Evolutionary conservation across 257 asterid genomes (phyloP).

Genomic region (Solanum peruvianum): DNA sequence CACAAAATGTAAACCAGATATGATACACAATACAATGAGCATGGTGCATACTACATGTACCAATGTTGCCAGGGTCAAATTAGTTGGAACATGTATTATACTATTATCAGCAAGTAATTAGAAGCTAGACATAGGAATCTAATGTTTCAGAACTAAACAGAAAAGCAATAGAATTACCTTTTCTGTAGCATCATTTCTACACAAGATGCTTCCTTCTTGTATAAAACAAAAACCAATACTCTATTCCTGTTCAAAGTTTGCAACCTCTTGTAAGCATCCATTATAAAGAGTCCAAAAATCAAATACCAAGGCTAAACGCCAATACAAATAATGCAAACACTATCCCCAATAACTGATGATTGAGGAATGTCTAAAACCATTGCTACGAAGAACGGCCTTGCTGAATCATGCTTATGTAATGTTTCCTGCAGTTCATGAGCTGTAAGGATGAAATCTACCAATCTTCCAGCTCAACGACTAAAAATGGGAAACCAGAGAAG

Average conservation of each 20-base stretch:
- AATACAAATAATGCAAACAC: neutral
- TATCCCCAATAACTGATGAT: neutral
- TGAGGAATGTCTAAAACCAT: neutral
- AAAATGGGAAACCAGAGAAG: slow-evolving; percentile 10
- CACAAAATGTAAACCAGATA: neutral
- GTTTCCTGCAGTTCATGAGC: no score
- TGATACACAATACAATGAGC: neutral
- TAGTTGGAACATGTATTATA: neutral
- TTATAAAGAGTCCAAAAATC: neutral
- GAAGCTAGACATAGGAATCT: neutral
- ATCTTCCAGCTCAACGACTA: no score
- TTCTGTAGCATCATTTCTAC: slow-evolving; percentile 85
- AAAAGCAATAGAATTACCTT: slow-evolving; percentile 31
- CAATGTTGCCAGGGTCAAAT: neutral
- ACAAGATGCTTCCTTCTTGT: slow-evolving; percentile 98
- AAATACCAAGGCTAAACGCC: neutral
- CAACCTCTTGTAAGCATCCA: slow-evolving; percentile 8
- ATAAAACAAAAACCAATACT: slow-evolving; percentile 86
- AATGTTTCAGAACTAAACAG: neutral
- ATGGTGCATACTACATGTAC: neutral
- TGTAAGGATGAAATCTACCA: no score
- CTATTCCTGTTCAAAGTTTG: slow-evolving; percentile 59
- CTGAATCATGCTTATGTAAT: no score
- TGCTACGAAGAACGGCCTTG: neutral
- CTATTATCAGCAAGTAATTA: neutral